Percentiles rank a stretch among this genome's conserved stretches.
phyloP scores from a whole-genome alignment of 176 grass and related monocot genomes.

The Lolium perenne region DNA sequence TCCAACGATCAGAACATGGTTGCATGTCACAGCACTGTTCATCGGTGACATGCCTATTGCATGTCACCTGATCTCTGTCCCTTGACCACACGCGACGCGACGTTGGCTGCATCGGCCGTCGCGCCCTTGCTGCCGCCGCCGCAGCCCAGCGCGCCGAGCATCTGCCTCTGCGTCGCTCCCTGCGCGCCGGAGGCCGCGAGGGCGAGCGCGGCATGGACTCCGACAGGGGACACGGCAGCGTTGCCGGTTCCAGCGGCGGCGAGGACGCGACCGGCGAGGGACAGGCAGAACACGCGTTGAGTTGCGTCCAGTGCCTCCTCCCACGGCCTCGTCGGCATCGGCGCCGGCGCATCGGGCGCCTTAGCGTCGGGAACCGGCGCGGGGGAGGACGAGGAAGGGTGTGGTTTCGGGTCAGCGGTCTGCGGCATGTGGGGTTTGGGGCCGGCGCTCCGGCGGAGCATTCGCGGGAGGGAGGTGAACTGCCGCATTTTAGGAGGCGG shows the following conservation, averaged over 20 bases:
- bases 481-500: constrained; percentile 43
- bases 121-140: constrained; percentile 45
- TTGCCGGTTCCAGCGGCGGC: constrained; percentile 41
- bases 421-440: background rate
- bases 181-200: constrained; percentile 49
- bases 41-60: too few relatives aligned
- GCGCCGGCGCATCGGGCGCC: background rate
- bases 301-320: constrained; percentile 43
- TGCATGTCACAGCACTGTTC: too few relatives aligned
- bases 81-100: constrained; percentile 49
- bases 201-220: constrained; percentile 40
- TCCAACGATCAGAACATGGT: too few relatives aligned
- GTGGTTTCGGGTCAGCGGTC: background rate
- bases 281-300: constrained; percentile 45
- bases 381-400: background rate
- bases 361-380: background rate
- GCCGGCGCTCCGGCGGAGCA: constrained; percentile 17
- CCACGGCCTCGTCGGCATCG: constrained; percentile 53
- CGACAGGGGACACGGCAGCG: constrained; percentile 28
- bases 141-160: constrained; percentile 39
- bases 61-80: too few relatives aligned
- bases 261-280: constrained; percentile 48
- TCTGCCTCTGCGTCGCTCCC: constrained; percentile 45
- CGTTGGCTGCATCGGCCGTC: constrained; percentile 45
- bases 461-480: constrained; percentile 40